Conservation (phyloP, 2,329 filamentous ascomycete species). For the Raffaelea arxii region DNA sequence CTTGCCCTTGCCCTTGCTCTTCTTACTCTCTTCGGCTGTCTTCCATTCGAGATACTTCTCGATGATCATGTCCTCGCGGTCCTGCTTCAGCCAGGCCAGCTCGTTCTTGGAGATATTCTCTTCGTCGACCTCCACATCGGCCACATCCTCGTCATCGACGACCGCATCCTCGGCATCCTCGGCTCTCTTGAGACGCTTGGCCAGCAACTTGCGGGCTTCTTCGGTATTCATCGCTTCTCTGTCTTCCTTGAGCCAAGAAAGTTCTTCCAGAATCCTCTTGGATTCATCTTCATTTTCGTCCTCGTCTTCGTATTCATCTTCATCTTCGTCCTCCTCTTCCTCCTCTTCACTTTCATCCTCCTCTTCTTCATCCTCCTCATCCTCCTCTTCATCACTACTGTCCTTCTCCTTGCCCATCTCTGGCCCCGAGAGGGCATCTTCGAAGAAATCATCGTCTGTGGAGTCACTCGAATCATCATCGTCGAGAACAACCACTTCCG, state of each 20-base stretch:
- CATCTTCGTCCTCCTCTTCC: background rate
- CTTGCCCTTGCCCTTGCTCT: no score
- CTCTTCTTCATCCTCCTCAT: background rate
- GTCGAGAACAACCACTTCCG: no score
- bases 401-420: background rate
- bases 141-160: slow-evolving; percentile 1
- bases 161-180: background rate
- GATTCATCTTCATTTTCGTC: slow-evolving; percentile 16
- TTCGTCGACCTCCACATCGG: slow-evolving; percentile 22
- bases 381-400: background rate
- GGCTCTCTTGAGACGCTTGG: no score
- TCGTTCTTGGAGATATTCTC: slow-evolving; percentile 23
- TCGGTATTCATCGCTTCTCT: no score
- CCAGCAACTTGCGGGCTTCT: no score
- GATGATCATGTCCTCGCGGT: no score
- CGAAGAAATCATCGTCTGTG: background rate
- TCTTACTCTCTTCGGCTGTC: background rate
- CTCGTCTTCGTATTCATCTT: slow-evolving; percentile 21
- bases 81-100: no score
- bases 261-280: slow-evolving; percentile 29
- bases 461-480: no score
- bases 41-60: no score
- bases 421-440: background rate
- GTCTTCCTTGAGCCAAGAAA: no score
- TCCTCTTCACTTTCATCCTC: background rate